A percentile compares a stretch with the other conserved stretches of the same genome.
These are phyloP conservation scores for Pyrenochaeta sp. DNA, from an alignment of 2,329 filamentous ascomycete genomes.

Conservation along the genomic window DNA sequence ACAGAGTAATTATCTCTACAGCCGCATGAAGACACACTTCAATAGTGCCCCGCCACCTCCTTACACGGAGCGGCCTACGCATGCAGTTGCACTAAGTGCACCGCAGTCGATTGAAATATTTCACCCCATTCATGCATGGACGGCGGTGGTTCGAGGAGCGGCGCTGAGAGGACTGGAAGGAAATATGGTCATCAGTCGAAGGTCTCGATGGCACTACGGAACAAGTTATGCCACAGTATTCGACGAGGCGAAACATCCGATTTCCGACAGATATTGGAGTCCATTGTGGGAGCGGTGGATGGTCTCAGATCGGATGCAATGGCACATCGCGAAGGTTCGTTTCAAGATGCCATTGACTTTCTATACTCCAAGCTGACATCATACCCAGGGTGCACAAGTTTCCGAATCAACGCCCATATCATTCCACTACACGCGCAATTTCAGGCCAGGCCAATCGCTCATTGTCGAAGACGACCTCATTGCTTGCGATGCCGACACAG, in stretches of 20 bases:
- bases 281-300: slow-evolving; percentile 84
- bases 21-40: slow-evolving; percentile 74
- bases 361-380: slow-evolving; percentile 9
- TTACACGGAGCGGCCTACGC: slow-evolving; percentile 74
- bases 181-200: slow-evolving; percentile 78
- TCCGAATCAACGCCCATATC: slow-evolving; percentile 77
- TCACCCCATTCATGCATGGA: slow-evolving; percentile 84
- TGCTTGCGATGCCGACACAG: slow-evolving; percentile 73
- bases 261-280: slow-evolving; percentile 79
- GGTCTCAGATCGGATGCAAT: slow-evolving; percentile 84
- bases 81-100: slow-evolving; percentile 61
- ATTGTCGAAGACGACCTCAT: slow-evolving; percentile 83
- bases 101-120: slow-evolving; percentile 75
- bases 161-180: slow-evolving; percentile 78
- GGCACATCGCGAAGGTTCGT: slow-evolving; percentile 78
- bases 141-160: slow-evolving; percentile 78
- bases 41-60: slow-evolving; percentile 58
- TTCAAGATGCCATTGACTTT: neutral
- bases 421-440: slow-evolving; percentile 87
- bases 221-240: slow-evolving; percentile 84
- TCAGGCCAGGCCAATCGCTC: slow-evolving; percentile 77
- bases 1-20: slow-evolving; percentile 77
- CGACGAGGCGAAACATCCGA: slow-evolving; percentile 75
- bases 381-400: slow-evolving; percentile 70
- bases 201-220: slow-evolving; percentile 79